Evolutionary conservation across 805 yeast genomes (phyloP).

Genomic region (Candida gorgasii): DNA sequence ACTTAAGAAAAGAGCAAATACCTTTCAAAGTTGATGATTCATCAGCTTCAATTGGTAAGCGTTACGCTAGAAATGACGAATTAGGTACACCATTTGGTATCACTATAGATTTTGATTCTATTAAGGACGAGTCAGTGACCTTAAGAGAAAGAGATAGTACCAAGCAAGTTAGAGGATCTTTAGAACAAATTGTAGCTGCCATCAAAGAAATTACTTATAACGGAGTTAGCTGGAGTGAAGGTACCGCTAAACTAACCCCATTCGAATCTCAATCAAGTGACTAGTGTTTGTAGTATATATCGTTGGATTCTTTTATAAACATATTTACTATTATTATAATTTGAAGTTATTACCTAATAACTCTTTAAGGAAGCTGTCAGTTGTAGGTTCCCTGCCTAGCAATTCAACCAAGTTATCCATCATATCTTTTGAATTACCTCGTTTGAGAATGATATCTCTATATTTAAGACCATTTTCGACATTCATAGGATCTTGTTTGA

Average conservation of each 20-base stretch:
- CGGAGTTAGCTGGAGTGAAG: slow-evolving; percentile 82
- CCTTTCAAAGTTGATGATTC: slow-evolving; percentile 97
- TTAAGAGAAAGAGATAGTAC: slow-evolving; percentile 97
- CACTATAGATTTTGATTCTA: slow-evolving; percentile 93
- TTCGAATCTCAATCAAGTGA: slow-evolving; percentile 69
- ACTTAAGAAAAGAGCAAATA: slow-evolving; percentile 76
- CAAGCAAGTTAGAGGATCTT: slow-evolving; percentile 91
- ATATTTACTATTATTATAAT: slow-evolving; percentile 5
- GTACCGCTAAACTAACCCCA: slow-evolving; percentile 67
- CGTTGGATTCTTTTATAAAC: background rate
- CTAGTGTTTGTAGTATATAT: background rate
- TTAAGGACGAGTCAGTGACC: slow-evolving; percentile 84
- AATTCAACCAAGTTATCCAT: slow-evolving; percentile 62
- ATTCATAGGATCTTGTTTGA: slow-evolving; percentile 68
- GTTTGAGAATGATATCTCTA: slow-evolving; percentile 65
- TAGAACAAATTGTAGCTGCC: slow-evolving; percentile 68
- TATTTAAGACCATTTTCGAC: slow-evolving; percentile 61
- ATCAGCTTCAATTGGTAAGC: slow-evolving; percentile 95
- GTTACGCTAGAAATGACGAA: slow-evolving; percentile 98
- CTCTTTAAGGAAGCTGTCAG: slow-evolving; percentile 71
- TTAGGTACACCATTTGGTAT: slow-evolving; percentile 98
- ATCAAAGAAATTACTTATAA: slow-evolving; percentile 73
- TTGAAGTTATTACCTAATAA: slow-evolving; percentile 30
- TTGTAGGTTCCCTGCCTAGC: slow-evolving; percentile 74
- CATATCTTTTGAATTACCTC: slow-evolving; percentile 76